These are phyloP conservation scores for Yarrowia phangngaensis DNA, from an alignment of 805 yeast genomes.

Conservation along the genomic window DNA sequence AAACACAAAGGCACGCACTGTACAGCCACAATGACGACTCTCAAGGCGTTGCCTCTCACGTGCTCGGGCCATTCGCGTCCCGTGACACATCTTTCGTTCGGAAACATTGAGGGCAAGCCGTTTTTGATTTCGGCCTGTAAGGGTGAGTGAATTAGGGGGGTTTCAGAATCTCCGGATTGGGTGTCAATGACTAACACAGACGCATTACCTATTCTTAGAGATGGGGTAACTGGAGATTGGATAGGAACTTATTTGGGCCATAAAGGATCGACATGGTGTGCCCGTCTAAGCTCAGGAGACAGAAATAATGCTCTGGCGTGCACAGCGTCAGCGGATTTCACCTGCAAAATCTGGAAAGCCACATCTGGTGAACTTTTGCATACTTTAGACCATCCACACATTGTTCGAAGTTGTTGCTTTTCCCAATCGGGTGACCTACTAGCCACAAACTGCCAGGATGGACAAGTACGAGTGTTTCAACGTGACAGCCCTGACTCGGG, in stretches of 20 bases:
- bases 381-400: slow-evolving; percentile 31
- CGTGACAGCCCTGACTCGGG: slow-evolving; percentile 4
- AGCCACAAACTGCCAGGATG: slow-evolving; percentile 21
- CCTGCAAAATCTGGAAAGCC: slow-evolving; percentile 35
- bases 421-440: neutral
- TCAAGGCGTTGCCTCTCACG: slow-evolving; percentile 37
- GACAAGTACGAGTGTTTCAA: slow-evolving; percentile 5
- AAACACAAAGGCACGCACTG: neutral
- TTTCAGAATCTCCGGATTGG: too few species aligned
- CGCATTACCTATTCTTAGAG: slow-evolving; percentile 39
- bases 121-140: slow-evolving; percentile 39
- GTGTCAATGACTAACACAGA: slow-evolving; percentile 31
- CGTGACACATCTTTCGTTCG: slow-evolving; percentile 37
- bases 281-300: slow-evolving; percentile 31
- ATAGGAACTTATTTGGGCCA: slow-evolving; percentile 40
- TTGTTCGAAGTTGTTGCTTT: slow-evolving; percentile 34
- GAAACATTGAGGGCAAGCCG: slow-evolving; percentile 27
- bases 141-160: slow-evolving; percentile 32
- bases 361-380: slow-evolving; percentile 29
- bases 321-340: slow-evolving; percentile 40
- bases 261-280: slow-evolving; percentile 40
- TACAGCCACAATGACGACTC: slow-evolving; percentile 25
- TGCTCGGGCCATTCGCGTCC: slow-evolving; percentile 41
- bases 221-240: slow-evolving; percentile 41
- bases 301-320: slow-evolving; percentile 32